Percentiles rank a stretch among this genome's conserved stretches.
phyloP scores from a whole-genome alignment of 768 basidiomycete genomes.

The Tulasnella sp. region DNA sequence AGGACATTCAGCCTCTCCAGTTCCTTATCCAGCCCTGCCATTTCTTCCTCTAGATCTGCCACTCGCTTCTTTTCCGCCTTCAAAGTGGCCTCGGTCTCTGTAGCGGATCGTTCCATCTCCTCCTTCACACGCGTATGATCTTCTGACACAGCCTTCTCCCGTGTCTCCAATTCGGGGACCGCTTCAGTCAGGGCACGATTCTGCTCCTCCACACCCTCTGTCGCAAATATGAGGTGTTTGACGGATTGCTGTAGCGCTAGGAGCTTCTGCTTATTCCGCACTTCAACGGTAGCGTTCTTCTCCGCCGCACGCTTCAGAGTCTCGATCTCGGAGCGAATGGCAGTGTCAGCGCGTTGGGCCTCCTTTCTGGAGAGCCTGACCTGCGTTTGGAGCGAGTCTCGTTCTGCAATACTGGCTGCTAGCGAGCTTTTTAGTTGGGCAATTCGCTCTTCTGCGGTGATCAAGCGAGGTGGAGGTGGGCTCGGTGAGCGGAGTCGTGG shows the following conservation, averaged over 20 bases:
- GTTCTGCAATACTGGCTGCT: slow-evolving; percentile 51
- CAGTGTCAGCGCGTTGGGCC: slow-evolving; percentile 71
- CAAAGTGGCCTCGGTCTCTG: slow-evolving; percentile 39
- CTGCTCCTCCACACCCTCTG: slow-evolving; percentile 37
- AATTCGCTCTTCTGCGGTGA: slow-evolving; percentile 58
- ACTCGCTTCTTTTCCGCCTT: slow-evolving; percentile 42
- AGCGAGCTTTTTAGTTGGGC: slow-evolving; percentile 57
- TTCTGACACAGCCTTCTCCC: slow-evolving; percentile 29
- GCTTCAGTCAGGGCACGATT: slow-evolving; percentile 21
- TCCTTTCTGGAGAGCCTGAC: slow-evolving; percentile 74
- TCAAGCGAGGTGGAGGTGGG: slow-evolving; percentile 26
- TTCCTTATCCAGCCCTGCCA: slow-evolving; percentile 43
- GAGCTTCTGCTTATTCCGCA: slow-evolving; percentile 75
- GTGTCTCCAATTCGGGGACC: slow-evolving; percentile 9
- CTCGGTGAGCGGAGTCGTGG: slow-evolving; percentile 17
- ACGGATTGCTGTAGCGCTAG: slow-evolving; percentile 82
- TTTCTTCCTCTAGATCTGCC: slow-evolving; percentile 49
- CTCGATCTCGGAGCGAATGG: slow-evolving; percentile 75
- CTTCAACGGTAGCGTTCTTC: slow-evolving; percentile 62
- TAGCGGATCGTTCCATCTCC: slow-evolving; percentile 24
- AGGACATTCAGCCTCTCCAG: slow-evolving; percentile 58
- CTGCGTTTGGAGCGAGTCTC: slow-evolving; percentile 51
- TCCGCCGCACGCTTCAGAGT: slow-evolving; percentile 73
- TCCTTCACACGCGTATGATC: slow-evolving; percentile 31
- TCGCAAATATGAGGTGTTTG: slow-evolving; percentile 57